Percentiles rank a stretch among this genome's conserved stretches.
These are phyloP conservation scores for Tulasnella sp. DNA, from an alignment of 768 basidiomycete genomes.

Conservation along the genomic window DNA sequence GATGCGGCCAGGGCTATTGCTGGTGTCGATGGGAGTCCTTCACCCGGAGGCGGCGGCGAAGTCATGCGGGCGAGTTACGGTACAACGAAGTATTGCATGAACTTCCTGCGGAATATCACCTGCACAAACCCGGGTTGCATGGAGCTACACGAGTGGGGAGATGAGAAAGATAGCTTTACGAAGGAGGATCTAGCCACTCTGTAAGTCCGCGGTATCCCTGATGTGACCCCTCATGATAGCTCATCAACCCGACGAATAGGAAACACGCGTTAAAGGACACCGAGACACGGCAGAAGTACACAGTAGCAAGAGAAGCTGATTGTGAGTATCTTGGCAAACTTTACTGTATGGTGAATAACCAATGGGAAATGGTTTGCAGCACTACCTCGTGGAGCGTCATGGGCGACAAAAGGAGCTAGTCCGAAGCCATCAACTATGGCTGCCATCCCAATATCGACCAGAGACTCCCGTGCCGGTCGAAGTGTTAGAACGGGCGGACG, in stretches of 20 bases:
- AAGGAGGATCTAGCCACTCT: slow-evolving; percentile 92
- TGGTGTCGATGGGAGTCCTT: slow-evolving; percentile 85
- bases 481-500: neutral
- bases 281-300: slow-evolving; percentile 41
- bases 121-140: slow-evolving; percentile 88
- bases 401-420: slow-evolving; percentile 33
- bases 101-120: slow-evolving; percentile 74
- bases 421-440: slow-evolving; percentile 8
- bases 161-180: slow-evolving; percentile 95
- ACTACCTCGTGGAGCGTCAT: slow-evolving; percentile 52
- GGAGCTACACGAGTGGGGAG: slow-evolving; percentile 97
- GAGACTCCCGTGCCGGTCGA: neutral
- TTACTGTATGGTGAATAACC: neutral
- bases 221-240: neutral
- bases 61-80: slow-evolving; percentile 91
- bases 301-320: slow-evolving; percentile 6
- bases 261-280: slow-evolving; percentile 92
- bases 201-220: slow-evolving; percentile 40
- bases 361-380: slow-evolving; percentile 29
- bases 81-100: slow-evolving; percentile 96
- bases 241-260: slow-evolving; percentile 34
- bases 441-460: slow-evolving; percentile 9
- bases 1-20: slow-evolving; percentile 90
- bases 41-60: slow-evolving; percentile 83
- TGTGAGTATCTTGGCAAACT: slow-evolving; percentile 3